A percentile compares a stretch with the other conserved stretches of the same genome.
Conservation (phyloP, 148 eudicot species). For the Rhododendron henanense region DNA sequence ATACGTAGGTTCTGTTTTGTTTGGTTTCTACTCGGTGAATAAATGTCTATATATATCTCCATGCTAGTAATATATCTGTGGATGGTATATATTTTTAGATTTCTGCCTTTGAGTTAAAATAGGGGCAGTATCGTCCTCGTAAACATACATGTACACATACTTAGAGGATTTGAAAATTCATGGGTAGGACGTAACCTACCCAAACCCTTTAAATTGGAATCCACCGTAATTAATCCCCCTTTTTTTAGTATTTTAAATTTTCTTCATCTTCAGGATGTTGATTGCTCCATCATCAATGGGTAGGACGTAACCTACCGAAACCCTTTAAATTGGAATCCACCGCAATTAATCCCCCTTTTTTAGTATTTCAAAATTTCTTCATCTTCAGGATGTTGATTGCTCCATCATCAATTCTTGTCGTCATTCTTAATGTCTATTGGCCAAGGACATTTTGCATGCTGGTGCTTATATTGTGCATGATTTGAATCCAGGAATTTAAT, state of each 20-base stretch:
- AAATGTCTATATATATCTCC: background rate
- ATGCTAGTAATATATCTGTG: background rate
- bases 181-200: background rate
- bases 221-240: background rate
- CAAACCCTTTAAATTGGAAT: background rate
- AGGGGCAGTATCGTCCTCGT: background rate
- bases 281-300: background rate
- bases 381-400: background rate
- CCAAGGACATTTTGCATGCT: background rate
- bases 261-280: background rate
- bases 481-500: conserved; percentile 74
- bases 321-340: background rate
- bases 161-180: background rate
- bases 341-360: background rate
- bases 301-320: background rate
- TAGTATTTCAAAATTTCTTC: background rate
- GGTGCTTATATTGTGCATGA: conserved; percentile 9
- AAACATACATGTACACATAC: background rate
- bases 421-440: background rate
- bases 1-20: background rate
- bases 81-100: background rate
- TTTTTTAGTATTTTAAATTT: background rate
- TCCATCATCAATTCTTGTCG: background rate
- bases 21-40: background rate
- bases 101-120: background rate